Base-by-base conservation (phyloP, 2,329 filamentous ascomycete genomes). In the Herpotrichia juniperi region DNA sequence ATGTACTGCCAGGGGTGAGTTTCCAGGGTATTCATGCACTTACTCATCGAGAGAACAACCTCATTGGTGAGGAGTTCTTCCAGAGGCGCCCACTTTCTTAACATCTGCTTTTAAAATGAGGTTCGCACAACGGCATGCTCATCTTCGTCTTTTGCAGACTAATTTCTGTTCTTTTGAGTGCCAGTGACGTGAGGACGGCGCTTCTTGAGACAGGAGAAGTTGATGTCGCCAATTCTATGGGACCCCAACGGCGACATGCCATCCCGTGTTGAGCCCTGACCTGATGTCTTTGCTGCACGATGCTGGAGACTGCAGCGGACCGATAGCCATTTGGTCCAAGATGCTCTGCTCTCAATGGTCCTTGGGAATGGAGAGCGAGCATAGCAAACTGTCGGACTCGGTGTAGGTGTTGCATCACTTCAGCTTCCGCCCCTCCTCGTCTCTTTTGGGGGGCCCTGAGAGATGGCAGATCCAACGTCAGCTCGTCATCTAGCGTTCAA, bases 401-500 rank as follows among this genome's bases (percentile, higher is more conserved):
- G 32, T 32, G 37, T 10, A 34, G 22, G 45, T 24, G 40, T 47
- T 11, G 28, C 48, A 42, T 48, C 14, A 32, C 43, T 50, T 48
- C 47, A 50, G 43, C 46, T 51, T 37, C 40, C 30, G 47, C 46
- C 54, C 37, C 40, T 44, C 22, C 19, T 44, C 24, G 40, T 46
- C 10, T 17, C 32, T 19, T 24, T 17, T 21, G 16, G 40, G 40
- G 40, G 9, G 47, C 54, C 44, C 43, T 21, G 54, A 49, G 37
- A 42, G 56, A 49, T 53, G 53, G 54, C 40, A 46, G 43, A 56
- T 64, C 64, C 54, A 64, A 68, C 64, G 66, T 68, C 61, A 68
- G 66, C 66, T 46, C 45, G 32, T 40, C 44, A 42, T 43, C 32
- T 46, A 21, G 49, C 21, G 46, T 48, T 40, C 21, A 35, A 39